These are phyloP conservation scores for Aspergillus alliaceus DNA, from an alignment of 2,329 filamentous ascomycete genomes.

Conservation along the genomic window DNA sequence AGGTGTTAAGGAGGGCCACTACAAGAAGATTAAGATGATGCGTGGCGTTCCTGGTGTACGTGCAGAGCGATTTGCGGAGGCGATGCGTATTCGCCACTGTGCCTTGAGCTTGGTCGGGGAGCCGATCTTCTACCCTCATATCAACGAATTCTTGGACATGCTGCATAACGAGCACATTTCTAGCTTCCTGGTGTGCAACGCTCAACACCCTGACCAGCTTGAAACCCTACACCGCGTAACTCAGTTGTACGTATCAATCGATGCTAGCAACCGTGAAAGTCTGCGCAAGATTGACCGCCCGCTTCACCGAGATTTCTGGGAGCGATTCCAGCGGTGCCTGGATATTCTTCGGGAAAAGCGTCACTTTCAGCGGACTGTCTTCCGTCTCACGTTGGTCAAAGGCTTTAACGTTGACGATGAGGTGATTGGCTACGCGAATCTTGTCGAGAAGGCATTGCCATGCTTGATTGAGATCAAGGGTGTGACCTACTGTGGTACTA, in stretches of 20 bases:
- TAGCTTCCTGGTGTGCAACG: conserved; percentile 94
- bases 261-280: conserved; percentile 86
- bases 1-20: conserved; percentile 87
- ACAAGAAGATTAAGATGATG: conserved; percentile 97
- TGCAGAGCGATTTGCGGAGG: conserved; percentile 87
- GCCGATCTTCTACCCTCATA: conserved; percentile 98
- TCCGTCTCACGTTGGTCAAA: conserved; percentile 92
- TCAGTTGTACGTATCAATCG: conserved; percentile 94
- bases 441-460: conserved; percentile 81
- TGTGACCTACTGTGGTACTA: conserved; percentile 94
- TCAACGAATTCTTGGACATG: conserved; percentile 85
- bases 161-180: conserved; percentile 85
- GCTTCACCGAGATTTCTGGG: conserved; percentile 95
- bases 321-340: conserved; percentile 86
- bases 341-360: conserved; percentile 84
- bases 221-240: conserved; percentile 81
- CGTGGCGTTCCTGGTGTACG: conserved; percentile 89
- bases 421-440: conserved; percentile 81
- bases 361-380: conserved; percentile 86
- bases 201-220: conserved; percentile 90
- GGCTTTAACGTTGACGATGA: conserved; percentile 98
- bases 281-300: conserved; percentile 87
- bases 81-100: conserved; percentile 90
- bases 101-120: conserved; percentile 90
- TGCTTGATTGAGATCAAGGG: conserved; percentile 96